phyloP scores from a whole-genome alignment of 352 stramenopile species.

The Globisporangium nodosum region DNA sequence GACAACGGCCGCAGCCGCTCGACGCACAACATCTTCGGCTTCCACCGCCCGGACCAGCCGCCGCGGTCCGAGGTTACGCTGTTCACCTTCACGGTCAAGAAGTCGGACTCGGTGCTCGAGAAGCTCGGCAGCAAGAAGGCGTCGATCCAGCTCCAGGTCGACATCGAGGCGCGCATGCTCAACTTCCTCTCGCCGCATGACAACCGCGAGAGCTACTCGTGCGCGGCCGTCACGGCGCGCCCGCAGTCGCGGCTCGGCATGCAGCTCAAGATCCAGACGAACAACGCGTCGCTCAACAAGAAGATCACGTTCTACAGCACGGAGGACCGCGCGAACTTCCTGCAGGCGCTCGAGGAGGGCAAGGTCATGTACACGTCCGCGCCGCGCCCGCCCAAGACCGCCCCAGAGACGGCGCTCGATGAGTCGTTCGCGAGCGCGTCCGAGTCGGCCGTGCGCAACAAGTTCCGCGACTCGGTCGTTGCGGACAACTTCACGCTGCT shows the following conservation, averaged over 20 bases:
- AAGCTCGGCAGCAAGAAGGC: slow-evolving; percentile 78
- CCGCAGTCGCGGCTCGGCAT: slow-evolving; percentile 72
- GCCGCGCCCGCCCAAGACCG: slow-evolving; percentile 9
- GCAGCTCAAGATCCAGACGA: slow-evolving; percentile 84
- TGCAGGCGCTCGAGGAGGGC: slow-evolving; percentile 73
- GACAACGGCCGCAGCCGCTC: slow-evolving; percentile 64
- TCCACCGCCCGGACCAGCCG: slow-evolving; percentile 32
- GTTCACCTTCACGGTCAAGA: slow-evolving; percentile 85
- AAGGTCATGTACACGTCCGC: slow-evolving; percentile 64
- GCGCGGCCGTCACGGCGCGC: slow-evolving; percentile 67
- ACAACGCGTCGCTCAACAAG: slow-evolving; percentile 66
- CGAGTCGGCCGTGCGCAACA: slow-evolving; percentile 25
- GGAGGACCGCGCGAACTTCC: slow-evolving; percentile 77
- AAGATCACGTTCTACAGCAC: slow-evolving; percentile 84
- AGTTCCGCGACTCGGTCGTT: slow-evolving; percentile 57
- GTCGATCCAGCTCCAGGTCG: slow-evolving; percentile 78
- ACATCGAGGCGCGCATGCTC: slow-evolving; percentile 81
- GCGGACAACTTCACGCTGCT: slow-evolving; percentile 54
- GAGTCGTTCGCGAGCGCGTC: slow-evolving; percentile 24
- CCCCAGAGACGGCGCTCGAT: slow-evolving; percentile 14
- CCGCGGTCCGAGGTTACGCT: slow-evolving; percentile 66
- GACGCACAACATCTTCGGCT: slow-evolving; percentile 77
- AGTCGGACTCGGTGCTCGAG: slow-evolving; percentile 78
- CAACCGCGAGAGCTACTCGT: slow-evolving; percentile 75
- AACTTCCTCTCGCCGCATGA: slow-evolving; percentile 76